Evolutionary conservation across 2,329 filamentous ascomycete genomes (phyloP), one percentile per base, ranked within the genome.

Genomic region (Cordyceps farinosa): DNA sequence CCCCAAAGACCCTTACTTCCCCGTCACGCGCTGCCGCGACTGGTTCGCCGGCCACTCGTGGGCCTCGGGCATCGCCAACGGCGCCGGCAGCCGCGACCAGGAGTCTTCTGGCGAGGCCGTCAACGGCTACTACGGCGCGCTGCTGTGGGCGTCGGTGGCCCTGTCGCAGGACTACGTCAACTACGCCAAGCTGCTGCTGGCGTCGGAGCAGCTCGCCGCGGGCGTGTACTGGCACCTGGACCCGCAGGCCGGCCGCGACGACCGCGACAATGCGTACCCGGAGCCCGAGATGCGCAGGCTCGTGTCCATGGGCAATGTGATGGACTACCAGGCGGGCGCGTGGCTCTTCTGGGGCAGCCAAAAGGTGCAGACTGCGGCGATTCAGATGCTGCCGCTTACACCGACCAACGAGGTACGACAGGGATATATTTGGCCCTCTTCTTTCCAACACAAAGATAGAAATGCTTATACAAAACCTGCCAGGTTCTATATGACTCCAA

Each of bases 41-140:
- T 72, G 69, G 69, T 72, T 67, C 54, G 64, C 66, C 15, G 70
- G 71, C 30, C 71, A 72, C 65, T 69, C 66, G 4, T 72, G 70
- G 71, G 70, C 71, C 15, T 68, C 68, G 11, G 71, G 70, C 9
- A 58, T 72, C 11, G 68, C 66, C 56, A 69, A 72, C 55, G 64
- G 64, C 42, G 69, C 65, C 17, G 70, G 68, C 22, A 67, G 70
- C 64, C 65, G 67, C 32, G 70, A 72, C 63, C 69, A 72, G 54
- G 71, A 72, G 55, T 70, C 68, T 2, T 66, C 61, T 22, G 66
- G 67, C 34, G 70, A 72, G 55, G 70, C 68, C 40, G 62, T 69
- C 59, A 70, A 70, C 65, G 67, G 61, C 27, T 68, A 68, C 53
- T 72, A 71, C 59, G 70, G 68, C 13, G 66, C 69, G 10, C 65